Evolutionary conservation across 495 filamentous ascomycete species (phyloP), one percentile per base, ranked within the genome.

Genomic region (Filosporella fistucella): DNA sequence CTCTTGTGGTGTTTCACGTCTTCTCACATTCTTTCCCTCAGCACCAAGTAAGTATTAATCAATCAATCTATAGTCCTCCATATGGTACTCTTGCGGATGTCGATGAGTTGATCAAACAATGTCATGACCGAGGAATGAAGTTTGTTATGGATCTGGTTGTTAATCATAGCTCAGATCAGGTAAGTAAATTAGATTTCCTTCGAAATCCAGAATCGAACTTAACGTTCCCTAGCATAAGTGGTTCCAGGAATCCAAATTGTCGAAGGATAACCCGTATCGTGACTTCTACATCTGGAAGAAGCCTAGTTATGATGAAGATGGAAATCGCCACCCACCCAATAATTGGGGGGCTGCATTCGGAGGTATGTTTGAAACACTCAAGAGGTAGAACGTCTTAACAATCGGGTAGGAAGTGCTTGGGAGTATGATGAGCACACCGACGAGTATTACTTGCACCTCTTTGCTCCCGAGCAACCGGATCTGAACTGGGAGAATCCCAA

Each of bases 211-310:
- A 12, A 7, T 35, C 13, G n/a, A 35, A 42, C 12, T 22, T 26
- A 23, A 25, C 23, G 39, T 4, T n/a, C n/a, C n/a, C n/a, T 67
- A 84, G 65, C 84, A 88, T 55, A 71, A 72, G 23, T 89, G 86
- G 85, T 90, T 90, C 63, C 68, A 78, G 53, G 74, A 86, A 43
- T 84, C 82, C 6, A 69, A 79, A 37, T 75, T 70, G 16, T 80
- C 76, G 17, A 81, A 70, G 52, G 67, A 75, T 42, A 82, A 71
- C 49, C 63, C 76, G 33, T 88, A 85, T 59, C 67, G 80, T 1
- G 74, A 87, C 58, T 89, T 80, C 78, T 89, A 89, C 56, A 77
- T 89, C 53, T 88, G 85, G 85, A 79, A 75, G 54, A 72, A 75
- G 11, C 67, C 80, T 0, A 72, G 68, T 30, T 77, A 76, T 50